A percentile compares a stretch with the other conserved stretches of the same genome.
These are phyloP conservation scores for Suhomyces faveliae DNA, from an alignment of 805 yeast genomes.

Conservation along the genomic window DNA sequence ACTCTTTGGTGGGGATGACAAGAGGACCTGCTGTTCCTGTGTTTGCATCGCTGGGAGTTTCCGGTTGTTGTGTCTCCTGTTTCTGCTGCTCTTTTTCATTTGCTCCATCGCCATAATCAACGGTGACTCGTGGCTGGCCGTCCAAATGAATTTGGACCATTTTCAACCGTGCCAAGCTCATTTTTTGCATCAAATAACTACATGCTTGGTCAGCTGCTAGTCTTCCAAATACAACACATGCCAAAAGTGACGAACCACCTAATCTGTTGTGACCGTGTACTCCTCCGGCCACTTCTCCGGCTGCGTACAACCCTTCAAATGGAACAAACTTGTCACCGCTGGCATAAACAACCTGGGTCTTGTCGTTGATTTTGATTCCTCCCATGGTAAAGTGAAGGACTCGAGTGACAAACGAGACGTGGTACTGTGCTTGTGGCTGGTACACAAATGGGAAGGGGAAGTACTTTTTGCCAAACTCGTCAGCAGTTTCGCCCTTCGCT, in stretches of 20 bases:
- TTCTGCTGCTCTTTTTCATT: constrained; percentile 1
- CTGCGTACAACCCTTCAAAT: constrained; percentile 40
- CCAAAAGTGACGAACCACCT: constrained; percentile 44
- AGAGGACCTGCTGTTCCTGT: background rate
- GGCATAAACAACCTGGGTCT: constrained; percentile 38
- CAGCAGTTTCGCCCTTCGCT: constrained; percentile 39
- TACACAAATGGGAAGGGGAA: constrained; percentile 49
- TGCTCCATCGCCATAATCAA: constrained; percentile 29
- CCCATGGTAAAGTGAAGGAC: constrained; percentile 72
- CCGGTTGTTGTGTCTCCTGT: background rate
- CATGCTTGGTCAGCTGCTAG: constrained; percentile 44
- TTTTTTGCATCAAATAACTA: constrained; percentile 28
- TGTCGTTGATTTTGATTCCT: constrained; percentile 55
- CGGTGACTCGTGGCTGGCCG: constrained; percentile 29
- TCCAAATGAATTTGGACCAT: constrained; percentile 46
- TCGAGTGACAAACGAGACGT: constrained; percentile 54
- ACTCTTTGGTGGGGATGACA: constrained; percentile 48
- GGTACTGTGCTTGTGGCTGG: constrained; percentile 34
- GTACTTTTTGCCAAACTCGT: constrained; percentile 45
- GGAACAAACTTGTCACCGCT: constrained; percentile 20
- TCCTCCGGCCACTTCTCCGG: constrained; percentile 48
- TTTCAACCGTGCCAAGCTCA: constrained; percentile 34
- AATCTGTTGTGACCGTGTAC: constrained; percentile 45
- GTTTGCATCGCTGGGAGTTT: background rate
- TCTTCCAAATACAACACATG: constrained; percentile 46